These are phyloP conservation scores for Thalassia testudinum DNA, from an alignment of 116 monocot species.

Conservation along the genomic window DNA sequence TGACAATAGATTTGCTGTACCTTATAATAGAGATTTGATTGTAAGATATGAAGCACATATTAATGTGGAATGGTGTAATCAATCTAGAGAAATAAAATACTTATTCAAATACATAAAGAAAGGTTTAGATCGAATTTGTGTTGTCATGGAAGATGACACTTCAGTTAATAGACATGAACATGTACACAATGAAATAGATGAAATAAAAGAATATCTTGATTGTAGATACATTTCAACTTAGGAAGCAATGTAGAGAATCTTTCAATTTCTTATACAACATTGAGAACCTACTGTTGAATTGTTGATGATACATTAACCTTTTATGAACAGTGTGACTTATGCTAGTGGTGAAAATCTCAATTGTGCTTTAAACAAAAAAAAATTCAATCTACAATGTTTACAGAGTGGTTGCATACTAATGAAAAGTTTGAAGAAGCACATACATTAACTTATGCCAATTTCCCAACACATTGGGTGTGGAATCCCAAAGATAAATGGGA, in stretches of 20 bases:
- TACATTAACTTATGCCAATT: too few relatives aligned
- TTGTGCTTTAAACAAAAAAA: background rate
- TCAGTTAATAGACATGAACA: too few relatives aligned
- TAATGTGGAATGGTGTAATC: background rate
- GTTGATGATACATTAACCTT: background rate
- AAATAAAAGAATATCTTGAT: background rate
- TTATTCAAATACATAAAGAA: background rate
- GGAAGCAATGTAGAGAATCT: background rate
- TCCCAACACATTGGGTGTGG: too few relatives aligned
- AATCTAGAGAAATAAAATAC: background rate
- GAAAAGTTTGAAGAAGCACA: too few relatives aligned
- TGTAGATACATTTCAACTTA: background rate
- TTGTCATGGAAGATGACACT: background rate
- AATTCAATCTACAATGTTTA: too few relatives aligned
- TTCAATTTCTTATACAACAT: background rate
- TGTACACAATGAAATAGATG: background rate
- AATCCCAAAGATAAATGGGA: too few relatives aligned
- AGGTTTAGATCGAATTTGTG: background rate
- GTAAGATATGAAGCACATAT: too few relatives aligned
- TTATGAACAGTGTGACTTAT: background rate
- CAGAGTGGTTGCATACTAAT: too few relatives aligned
- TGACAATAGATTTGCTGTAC: conserved; percentile 1
- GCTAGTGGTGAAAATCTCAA: background rate
- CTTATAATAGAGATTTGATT: background rate
- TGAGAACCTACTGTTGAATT: background rate